A percentile compares a stretch with the other conserved stretches of the same genome.
Evolutionary conservation across 225 moss, liverwort and hornwort genomes (phyloP).

Genomic region (Polytrichum formosum): DNA sequence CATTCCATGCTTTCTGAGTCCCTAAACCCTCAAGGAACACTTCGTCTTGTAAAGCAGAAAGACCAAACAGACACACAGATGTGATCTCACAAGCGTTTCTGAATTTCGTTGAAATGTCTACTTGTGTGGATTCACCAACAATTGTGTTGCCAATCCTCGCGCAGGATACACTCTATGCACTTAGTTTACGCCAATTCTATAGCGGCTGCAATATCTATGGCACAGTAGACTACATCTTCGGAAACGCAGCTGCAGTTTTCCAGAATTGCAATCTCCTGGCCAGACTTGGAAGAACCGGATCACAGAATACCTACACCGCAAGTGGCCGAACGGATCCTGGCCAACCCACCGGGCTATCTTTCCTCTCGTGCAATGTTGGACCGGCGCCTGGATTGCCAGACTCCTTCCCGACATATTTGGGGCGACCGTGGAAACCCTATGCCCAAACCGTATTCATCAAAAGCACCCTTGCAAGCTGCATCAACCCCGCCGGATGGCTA

Average conservation of each 20-base stretch:
- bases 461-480: slow-evolving; percentile 31
- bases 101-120: too few species aligned
- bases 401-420: slow-evolving; percentile 52
- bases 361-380: slow-evolving; percentile 49
- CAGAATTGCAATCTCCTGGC: slow-evolving; percentile 64
- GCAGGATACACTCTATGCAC: slow-evolving; percentile 81
- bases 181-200: slow-evolving; percentile 80
- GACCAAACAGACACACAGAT: too few species aligned
- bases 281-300: slow-evolving; percentile 34
- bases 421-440: slow-evolving; percentile 55
- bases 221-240: slow-evolving; percentile 92
- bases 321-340: slow-evolving; percentile 71
- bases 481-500: slow-evolving; percentile 53
- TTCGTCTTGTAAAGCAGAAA: too few species aligned
- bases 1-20: too few species aligned
- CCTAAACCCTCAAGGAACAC: too few species aligned
- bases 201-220: slow-evolving; percentile 57
- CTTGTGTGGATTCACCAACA: too few species aligned
- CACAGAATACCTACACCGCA: slow-evolving; percentile 76
- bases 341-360: slow-evolving; percentile 64
- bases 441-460: slow-evolving; percentile 51
- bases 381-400: slow-evolving; percentile 35
- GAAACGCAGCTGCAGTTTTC: slow-evolving; percentile 79
- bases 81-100: too few species aligned
- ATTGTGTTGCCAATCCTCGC: neutral